Base-by-base conservation (phyloP, 2,329 filamentous ascomycete genomes). In the Fusarium pininemorale region DNA sequence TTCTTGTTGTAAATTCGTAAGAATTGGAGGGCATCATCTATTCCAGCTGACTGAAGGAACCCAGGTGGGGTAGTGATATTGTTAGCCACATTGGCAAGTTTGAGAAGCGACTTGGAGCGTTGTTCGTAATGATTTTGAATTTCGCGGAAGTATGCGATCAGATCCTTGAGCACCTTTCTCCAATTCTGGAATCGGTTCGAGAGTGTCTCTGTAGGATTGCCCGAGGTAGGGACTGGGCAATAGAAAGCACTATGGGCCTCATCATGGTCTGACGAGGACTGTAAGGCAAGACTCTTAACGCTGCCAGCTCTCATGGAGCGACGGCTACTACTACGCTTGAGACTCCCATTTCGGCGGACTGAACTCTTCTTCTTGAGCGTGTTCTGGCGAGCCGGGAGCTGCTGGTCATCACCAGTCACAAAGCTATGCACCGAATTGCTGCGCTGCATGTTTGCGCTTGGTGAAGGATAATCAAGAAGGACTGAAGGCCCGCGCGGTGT, bases 141-240 rank as follows among this genome's bases (percentile, higher is more conserved):
- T 81, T 98, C 96, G 77, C 94, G 92, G 81, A 98, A 98, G 82
- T 98, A 98, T 64, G 93, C 86, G 75, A 98, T 98, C 50, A 98
- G 87, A 75, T 98, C 95, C 82, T 98, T 98, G 60, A 99, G 89
- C 20, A 98, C 89, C 85, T 97, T 98, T 78, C 96, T 91, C 96
- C 96, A 99, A 95, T 95, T 90, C 86, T 98, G 94, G 81, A 99
- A 99, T 62, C 96, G 90, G 77, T 91, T 94, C 48, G 94, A 93
- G 37, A 99, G 87, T 57, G 93, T 88, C 66, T 98, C 96, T 3
- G 96, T 98, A 5, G 96, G 96, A 59, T 91, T 95, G 8, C 94
- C 94, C 24, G 89, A 90, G 10, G 94, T 98, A 7, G 95, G 96
- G 39, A 99, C 92, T 3, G 96, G 96, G 55, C 94, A 95, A 81